Evolutionary conservation across 2,329 filamentous ascomycete genomes (phyloP), one percentile per base, ranked within the genome.

Genomic region (Whalleya microplaca): DNA sequence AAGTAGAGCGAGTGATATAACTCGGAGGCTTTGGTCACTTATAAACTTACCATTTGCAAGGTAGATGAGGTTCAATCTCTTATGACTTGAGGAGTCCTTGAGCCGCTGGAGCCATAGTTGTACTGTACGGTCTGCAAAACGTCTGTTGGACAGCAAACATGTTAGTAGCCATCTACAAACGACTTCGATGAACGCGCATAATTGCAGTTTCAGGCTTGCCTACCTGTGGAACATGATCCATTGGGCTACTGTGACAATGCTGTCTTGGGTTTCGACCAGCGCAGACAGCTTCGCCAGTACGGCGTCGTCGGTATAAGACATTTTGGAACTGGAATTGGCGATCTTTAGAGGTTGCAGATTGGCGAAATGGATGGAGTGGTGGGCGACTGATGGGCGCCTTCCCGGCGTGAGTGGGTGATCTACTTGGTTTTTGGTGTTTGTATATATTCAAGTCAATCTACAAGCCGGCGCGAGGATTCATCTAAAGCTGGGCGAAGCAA

Each of bases 211-310:
- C 37, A 56, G 47, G 58, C 56, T 54, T 48, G 63, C 73, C 61
- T 86, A 96, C 92, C 92, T 89, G 77, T 99, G 94, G 73, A 99
- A 99, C 89, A 99, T 96, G 60, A 99, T 95, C 96, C 96, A 99
- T 86, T 98, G 94, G 55, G 95, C 92, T 61, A 96, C 93, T 37
- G 91, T 94, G 59, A 96, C 85, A 70, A 99, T 98, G 76, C 92
- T 96, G 73, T 99, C 95, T 73, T 99, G 94, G 10, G 92, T 96
- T 77, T 99, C 96, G 75, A 96, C 97, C 61, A 99, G 84, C 42
- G 92, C 91, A 29, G 93, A 96, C 51, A 99, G 88, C 79, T 97
- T 97, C 51, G 94, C 92, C 73, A 93, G 86, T 53, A 99, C 92
- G 45, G 92, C 91, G 78, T 99, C 95, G 76, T 98, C 93, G 64